Base-by-base conservation (phyloP, 306 rosid genomes). In the Lupinus albus region DNA sequence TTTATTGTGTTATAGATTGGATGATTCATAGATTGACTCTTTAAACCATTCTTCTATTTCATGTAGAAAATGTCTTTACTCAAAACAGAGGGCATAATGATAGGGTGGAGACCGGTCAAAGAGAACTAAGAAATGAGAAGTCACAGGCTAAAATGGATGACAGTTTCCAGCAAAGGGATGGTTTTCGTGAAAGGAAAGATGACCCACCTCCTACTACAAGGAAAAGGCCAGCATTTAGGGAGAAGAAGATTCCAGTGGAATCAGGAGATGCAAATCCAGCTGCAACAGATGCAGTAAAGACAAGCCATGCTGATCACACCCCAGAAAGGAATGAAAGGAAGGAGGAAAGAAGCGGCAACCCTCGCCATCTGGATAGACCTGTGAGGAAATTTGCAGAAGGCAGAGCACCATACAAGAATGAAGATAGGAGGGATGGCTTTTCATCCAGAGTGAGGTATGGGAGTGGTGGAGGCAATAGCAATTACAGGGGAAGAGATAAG, bases 191-290 rank as follows among this genome's bases (percentile, higher is more conserved):
- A 79, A 70, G 78, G 70, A 85, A 83, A 68, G 84, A 80, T 39
- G 85, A 77, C 56, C 73, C 36, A 64, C 76, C 70, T 11, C 74
- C 86, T 60, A 61, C 82, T 59, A 55, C 63, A 36, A 88, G 87
- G 83, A 93, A 81, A 79, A 83, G 95, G 62, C 91, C 93, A 10
- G 85, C 96, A 62, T 92, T 92, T 74, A 83, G 88, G 80, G 98
- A 92, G 91, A 87, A 82, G 77, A 92, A 92, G 75, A 73, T 80
- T 71, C 71, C 78, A 6, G 72, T 47, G 18, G 84, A 83, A 44
- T 79, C 85, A 39, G 84, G 70, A 53, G 77, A 74, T 71, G 73
- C 70, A 64, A 80, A 84, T 42, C 78, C 79, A 62, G 66, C 78
- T n/a, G 72, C 65, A 15, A 39, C 62, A 15, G 83, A 70, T 74